These are phyloP conservation scores for Thraustotheca clavata DNA, from an alignment of 352 stramenopile species.

Conservation along the genomic window DNA sequence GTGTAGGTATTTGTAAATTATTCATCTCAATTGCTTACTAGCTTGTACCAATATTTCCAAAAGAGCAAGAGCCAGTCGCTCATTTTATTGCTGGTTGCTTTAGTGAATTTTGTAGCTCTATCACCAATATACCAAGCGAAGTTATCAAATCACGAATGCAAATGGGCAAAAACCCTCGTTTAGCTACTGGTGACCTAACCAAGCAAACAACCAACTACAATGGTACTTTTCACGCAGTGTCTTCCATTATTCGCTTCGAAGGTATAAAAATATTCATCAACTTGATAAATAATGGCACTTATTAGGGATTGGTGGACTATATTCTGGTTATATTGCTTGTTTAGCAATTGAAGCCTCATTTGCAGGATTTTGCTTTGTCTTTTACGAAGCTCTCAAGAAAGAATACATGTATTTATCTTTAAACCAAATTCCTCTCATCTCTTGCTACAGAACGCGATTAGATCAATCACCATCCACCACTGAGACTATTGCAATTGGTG, in stretches of 20 bases:
- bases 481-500: conserved; percentile 51
- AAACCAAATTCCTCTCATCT: background rate
- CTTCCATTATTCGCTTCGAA: conserved; percentile 57
- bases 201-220: conserved; percentile 68
- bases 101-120: conserved; percentile 61
- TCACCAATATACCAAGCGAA: conserved; percentile 58
- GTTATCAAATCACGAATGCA: conserved; percentile 77
- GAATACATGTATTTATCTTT: background rate
- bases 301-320: conserved; percentile 36
- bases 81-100: conserved; percentile 61
- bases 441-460: conserved; percentile 19
- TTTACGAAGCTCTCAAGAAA: conserved; percentile 50
- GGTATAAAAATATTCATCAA: conserved; percentile 33
- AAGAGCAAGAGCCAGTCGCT: conserved; percentile 43
- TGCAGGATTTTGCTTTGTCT: conserved; percentile 73
- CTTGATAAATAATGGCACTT: background rate
- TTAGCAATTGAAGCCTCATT: conserved; percentile 73
- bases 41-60: conserved; percentile 24
- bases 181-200: conserved; percentile 52
- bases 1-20: conserved; percentile 24
- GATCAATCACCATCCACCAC: conserved; percentile 39
- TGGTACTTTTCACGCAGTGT: conserved; percentile 45
- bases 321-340: conserved; percentile 65
- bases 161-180: conserved; percentile 56
- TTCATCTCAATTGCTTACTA: background rate